phyloP scores from a whole-genome alignment of 108 stramenopile genomes.

The Conticribra guillardii region DNA sequence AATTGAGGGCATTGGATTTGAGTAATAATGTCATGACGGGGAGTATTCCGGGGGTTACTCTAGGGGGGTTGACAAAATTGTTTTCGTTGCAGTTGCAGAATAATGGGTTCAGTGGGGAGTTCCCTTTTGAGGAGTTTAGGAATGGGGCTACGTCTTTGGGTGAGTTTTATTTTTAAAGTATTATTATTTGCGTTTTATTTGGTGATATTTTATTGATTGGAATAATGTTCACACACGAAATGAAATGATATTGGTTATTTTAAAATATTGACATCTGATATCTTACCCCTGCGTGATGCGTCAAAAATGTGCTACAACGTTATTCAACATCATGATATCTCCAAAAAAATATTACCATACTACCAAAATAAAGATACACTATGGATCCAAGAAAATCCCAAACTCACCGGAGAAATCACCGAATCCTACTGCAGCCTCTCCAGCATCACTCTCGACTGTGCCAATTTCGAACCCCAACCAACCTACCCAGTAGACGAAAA shows the following conservation, averaged over 20 bases:
- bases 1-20: conserved; percentile 40
- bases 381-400: conserved; percentile 46
- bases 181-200: neutral
- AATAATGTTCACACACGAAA: too few species aligned
- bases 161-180: neutral
- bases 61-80: conserved; percentile 21
- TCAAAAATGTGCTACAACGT: neutral
- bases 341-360: too few species aligned
- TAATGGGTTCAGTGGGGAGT: conserved; percentile 35
- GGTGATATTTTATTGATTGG: neutral
- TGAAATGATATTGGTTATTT: too few species aligned
- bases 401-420: conserved; percentile 32
- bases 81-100: conserved; percentile 31
- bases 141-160: conserved; percentile 13
- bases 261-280: too few species aligned
- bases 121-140: conserved; percentile 36
- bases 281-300: too few species aligned
- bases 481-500: conserved; percentile 14
- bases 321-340: too few species aligned
- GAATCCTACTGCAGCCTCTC: conserved; percentile 25
- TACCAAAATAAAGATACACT: conserved; percentile 9
- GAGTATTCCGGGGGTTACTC: conserved; percentile 8
- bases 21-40: conserved; percentile 39
- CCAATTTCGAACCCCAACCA: conserved; percentile 39
- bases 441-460: conserved; percentile 48